Evolutionary conservation across 495 filamentous ascomycete species (phyloP), one percentile per base, ranked within the genome.

Genomic region (Neurospora sp.): DNA sequence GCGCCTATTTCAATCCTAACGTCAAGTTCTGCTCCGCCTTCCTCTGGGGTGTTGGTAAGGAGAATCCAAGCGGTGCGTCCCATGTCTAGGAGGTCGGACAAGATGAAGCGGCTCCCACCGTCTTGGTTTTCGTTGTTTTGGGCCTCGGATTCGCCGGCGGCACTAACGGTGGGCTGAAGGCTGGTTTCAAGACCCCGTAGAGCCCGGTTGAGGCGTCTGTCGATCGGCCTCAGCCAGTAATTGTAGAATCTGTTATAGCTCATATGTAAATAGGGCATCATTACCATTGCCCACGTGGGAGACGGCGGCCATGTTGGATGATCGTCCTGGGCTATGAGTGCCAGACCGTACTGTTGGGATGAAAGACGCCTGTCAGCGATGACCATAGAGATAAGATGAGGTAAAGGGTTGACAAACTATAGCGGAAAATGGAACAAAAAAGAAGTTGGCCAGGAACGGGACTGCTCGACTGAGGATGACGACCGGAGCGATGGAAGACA

Each of bases 211-310:
- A 93, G 93, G 71, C 84, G 88, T 73, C 81, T 85, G 80, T 94
- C 91, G 39, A 89, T 77, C 22, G 83, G 80, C 18, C 85, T 87
- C 74, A 93, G 91, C 8, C 92, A 18, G 35, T 84, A 83, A n/a
- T 89, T 85, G 75, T 92, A 91, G 41, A 91, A 78, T n/a, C 84
- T 81, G 69, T 88, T 85, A 80, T 97, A 96, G 35, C 86, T 82
- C 27, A 87, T 83, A 44, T 92, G 89, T 39, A 94, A 73, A 71
- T 89, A 89, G 1, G 93, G 93, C 46, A 94, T 84, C 4, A 90
- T 77, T 0, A 89, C 85, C 72, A 96, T 83, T 18, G 89, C 89
- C 85, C 92, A 87, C n/a, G 88, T 85, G 4, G 91, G 87, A 31
- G 89, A 92, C 0, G 92, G 92, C 16, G 93, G 93, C 93, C 93